Evolutionary conservation across 2,329 filamentous ascomycete species (phyloP).

Genomic region (Berkeleyomyces basicola): DNA sequence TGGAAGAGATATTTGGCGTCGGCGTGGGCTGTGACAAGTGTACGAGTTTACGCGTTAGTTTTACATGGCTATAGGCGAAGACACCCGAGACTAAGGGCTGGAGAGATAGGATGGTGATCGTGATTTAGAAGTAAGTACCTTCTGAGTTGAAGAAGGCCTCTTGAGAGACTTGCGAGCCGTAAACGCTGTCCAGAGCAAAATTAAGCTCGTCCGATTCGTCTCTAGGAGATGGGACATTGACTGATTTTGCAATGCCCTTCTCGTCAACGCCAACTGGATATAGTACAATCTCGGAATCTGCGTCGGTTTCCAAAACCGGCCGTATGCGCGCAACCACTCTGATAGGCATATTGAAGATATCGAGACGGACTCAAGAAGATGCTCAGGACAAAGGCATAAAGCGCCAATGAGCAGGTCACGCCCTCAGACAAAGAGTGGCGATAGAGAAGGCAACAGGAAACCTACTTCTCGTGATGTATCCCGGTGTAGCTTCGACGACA

Average conservation of each 20-base stretch:
- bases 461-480: neutral
- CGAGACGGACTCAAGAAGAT: slow-evolving; percentile 1
- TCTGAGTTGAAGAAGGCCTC: slow-evolving; percentile 79
- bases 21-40: slow-evolving; percentile 48
- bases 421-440: neutral
- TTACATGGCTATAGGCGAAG: neutral
- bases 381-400: slow-evolving; percentile 6
- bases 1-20: slow-evolving; percentile 84
- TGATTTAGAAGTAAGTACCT: slow-evolving; percentile 37
- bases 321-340: slow-evolving; percentile 82
- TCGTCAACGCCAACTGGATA: slow-evolving; percentile 44
- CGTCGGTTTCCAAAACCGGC: slow-evolving; percentile 70
- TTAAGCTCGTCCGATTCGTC: slow-evolving; percentile 82
- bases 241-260: slow-evolving; percentile 46
- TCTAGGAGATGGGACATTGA: slow-evolving; percentile 87
- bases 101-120: neutral
- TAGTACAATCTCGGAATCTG: slow-evolving; percentile 77
- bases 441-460: neutral
- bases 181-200: slow-evolving; percentile 89
- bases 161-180: slow-evolving; percentile 63
- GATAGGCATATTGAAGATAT: slow-evolving; percentile 38
- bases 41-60: neutral
- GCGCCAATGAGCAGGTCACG: neutral
- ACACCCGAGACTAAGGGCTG: neutral
- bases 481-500: neutral